These are phyloP conservation scores for Botryotinia convoluta DNA, from an alignment of 2,329 filamentous ascomycete genomes.

Conservation along the genomic window DNA sequence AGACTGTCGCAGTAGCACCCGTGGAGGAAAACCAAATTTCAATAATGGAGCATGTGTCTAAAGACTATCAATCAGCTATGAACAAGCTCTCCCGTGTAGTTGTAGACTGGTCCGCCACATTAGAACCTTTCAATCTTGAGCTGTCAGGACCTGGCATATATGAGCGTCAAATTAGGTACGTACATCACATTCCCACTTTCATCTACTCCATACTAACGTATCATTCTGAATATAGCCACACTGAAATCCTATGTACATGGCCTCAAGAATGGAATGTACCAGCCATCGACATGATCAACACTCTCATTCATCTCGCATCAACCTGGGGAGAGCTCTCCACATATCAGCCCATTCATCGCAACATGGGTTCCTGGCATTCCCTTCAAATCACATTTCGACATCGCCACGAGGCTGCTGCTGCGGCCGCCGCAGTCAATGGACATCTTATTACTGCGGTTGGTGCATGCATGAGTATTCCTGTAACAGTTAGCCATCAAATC, in stretches of 20 bases:
- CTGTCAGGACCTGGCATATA: not conserved
- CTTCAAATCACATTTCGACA: not conserved
- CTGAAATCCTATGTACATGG: not conserved
- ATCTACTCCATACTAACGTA: not conserved
- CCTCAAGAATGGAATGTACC: not conserved
- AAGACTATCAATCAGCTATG: not conserved
- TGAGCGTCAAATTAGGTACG: not conserved
- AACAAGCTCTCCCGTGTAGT: not conserved
- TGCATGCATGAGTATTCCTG: not conserved
- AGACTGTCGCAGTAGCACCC: not conserved
- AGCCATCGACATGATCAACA: not conserved
- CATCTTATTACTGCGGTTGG: not conserved
- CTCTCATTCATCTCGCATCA: not conserved
- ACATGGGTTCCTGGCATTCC: not conserved
- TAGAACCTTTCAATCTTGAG: not conserved
- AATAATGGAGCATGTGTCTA: no score
- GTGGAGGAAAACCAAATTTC: not conserved
- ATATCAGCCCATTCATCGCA: not conserved
- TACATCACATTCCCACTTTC: not conserved
- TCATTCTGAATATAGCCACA: not conserved
- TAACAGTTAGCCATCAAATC: not conserved
- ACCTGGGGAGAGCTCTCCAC: not conserved
- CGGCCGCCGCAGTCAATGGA: not conserved
- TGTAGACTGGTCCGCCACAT: not conserved
- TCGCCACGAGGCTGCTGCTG: not conserved